Evolutionary conservation across 805 yeast genomes (phyloP).

Genomic region (Wickerhamomyces mucosus): DNA sequence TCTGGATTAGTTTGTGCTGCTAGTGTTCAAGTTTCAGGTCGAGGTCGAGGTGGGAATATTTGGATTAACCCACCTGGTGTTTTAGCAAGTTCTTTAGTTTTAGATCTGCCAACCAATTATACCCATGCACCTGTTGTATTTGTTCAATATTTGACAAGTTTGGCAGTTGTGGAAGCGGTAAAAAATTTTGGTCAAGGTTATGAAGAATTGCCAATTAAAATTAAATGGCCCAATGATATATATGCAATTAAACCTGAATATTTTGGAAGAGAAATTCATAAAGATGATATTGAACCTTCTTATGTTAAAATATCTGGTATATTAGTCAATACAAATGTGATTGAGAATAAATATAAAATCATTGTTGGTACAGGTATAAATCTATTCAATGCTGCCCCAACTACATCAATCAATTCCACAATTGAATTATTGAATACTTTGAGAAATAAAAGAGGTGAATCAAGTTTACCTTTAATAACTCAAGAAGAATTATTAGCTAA

Average conservation of each 20-base stretch:
- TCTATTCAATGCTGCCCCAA: slow-evolving; percentile 78
- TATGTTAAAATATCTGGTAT: slow-evolving; percentile 79
- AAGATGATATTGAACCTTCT: slow-evolving; percentile 49
- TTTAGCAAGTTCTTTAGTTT: slow-evolving; percentile 66
- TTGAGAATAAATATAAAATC: slow-evolving; percentile 49
- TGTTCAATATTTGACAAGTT: slow-evolving; percentile 73
- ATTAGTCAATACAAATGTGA: slow-evolving; percentile 66
- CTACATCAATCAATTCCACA: slow-evolving; percentile 75
- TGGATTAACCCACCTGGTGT: slow-evolving; percentile 97
- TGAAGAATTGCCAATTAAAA: slow-evolving; percentile 63
- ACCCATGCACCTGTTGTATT: slow-evolving; percentile 61
- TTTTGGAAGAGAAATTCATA: slow-evolving; percentile 30
- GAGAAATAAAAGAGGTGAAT: slow-evolving; percentile 31
- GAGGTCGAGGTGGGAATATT: slow-evolving; percentile 90
- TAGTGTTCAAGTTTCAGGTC: slow-evolving; percentile 78
- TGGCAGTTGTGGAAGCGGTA: slow-evolving; percentile 78
- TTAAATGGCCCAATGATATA: slow-evolving; percentile 97
- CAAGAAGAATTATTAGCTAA: slow-evolving; percentile 55
- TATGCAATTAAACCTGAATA: slow-evolving; percentile 64
- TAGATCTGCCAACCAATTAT: slow-evolving; percentile 39
- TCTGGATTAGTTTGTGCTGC: slow-evolving; percentile 62
- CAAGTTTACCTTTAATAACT: slow-evolving; percentile 17
- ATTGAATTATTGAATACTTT: slow-evolving; percentile 50
- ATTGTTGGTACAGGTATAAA: slow-evolving; percentile 87
- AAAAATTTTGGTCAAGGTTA: slow-evolving; percentile 51